phyloP scores from a whole-genome alignment of 371 early-diverging fungal species.

The Mucor plumbeus region DNA sequence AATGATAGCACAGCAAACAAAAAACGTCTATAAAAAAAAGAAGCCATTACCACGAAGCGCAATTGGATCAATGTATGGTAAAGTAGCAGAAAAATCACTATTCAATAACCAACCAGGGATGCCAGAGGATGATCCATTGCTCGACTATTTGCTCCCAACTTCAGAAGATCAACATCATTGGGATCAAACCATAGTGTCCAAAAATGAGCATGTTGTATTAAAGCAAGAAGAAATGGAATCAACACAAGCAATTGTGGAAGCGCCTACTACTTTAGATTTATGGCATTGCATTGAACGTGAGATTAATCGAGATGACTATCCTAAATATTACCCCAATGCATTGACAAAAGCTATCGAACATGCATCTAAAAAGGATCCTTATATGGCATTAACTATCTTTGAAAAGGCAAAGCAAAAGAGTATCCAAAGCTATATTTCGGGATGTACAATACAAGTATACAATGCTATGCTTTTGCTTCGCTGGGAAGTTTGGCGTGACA shows the following conservation, averaged over 20 bases:
- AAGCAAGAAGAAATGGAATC: constrained; percentile 24
- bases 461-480: constrained; percentile 40
- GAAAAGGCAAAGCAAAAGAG: constrained; percentile 46
- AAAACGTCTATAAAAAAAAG: constrained; percentile 21
- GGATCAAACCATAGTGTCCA: not conserved
- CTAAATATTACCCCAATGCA: constrained; percentile 37
- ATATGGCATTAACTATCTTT: constrained; percentile 51
- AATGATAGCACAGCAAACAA: constrained; percentile 21
- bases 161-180: not conserved
- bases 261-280: constrained; percentile 13
- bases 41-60: constrained; percentile 32
- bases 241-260: constrained; percentile 14
- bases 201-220: constrained; percentile 6
- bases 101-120: not conserved
- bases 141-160: not conserved
- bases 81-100: not conserved
- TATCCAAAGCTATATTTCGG: constrained; percentile 43
- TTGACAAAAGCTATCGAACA: constrained; percentile 42
- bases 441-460: constrained; percentile 49
- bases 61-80: constrained; percentile 18
- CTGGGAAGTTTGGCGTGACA: constrained; percentile 45
- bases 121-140: not conserved
- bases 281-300: constrained; percentile 14
- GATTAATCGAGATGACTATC: constrained; percentile 25
- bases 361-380: constrained; percentile 44